phyloP scores from a whole-genome alignment of 1,139 yeast species.

The Zhuliangozyma blackwelliae region DNA sequence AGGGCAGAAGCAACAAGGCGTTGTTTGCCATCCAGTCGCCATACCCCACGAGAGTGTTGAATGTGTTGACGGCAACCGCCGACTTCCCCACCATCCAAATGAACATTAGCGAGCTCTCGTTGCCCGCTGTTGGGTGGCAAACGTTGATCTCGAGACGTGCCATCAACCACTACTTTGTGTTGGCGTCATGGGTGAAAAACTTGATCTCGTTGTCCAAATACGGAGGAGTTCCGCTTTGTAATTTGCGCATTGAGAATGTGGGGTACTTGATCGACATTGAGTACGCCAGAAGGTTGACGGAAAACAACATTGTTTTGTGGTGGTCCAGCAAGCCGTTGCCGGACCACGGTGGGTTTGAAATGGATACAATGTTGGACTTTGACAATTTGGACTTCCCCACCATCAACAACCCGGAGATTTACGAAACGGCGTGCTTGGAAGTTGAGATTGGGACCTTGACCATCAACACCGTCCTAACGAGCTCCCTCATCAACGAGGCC shows the following conservation, averaged over 20 bases:
- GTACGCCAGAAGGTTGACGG: slow-evolving; percentile 72
- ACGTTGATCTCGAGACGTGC: slow-evolving; percentile 61
- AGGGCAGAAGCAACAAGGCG: slow-evolving; percentile 65
- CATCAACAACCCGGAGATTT: slow-evolving; percentile 76
- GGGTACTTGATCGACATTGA: slow-evolving; percentile 79
- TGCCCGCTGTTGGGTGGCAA: slow-evolving; percentile 91
- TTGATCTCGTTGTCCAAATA: slow-evolving; percentile 64
- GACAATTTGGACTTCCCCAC: slow-evolving; percentile 68
- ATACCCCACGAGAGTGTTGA: slow-evolving; percentile 40
- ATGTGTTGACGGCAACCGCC: slow-evolving; percentile 38
- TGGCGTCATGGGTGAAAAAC: slow-evolving; percentile 72
- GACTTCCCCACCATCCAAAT: slow-evolving; percentile 68
- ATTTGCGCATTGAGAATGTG: slow-evolving; percentile 70
- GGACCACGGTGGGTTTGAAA: slow-evolving; percentile 82
- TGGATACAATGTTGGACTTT: slow-evolving; percentile 49
- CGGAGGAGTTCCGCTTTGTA: slow-evolving; percentile 82
- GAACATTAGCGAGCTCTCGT: slow-evolving; percentile 48
- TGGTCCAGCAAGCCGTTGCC: slow-evolving; percentile 85
- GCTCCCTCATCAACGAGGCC: slow-evolving; percentile 80
- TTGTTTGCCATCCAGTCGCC: slow-evolving; percentile 76
- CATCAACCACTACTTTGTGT: slow-evolving; percentile 65
- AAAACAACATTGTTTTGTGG: slow-evolving; percentile 77
- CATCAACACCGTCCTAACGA: slow-evolving; percentile 80
- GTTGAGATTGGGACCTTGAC: slow-evolving; percentile 74
- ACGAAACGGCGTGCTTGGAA: slow-evolving; percentile 76